Evolutionary conservation across 1,139 yeast genomes (phyloP).

Genomic region (Scheffersomyces insectosa): DNA sequence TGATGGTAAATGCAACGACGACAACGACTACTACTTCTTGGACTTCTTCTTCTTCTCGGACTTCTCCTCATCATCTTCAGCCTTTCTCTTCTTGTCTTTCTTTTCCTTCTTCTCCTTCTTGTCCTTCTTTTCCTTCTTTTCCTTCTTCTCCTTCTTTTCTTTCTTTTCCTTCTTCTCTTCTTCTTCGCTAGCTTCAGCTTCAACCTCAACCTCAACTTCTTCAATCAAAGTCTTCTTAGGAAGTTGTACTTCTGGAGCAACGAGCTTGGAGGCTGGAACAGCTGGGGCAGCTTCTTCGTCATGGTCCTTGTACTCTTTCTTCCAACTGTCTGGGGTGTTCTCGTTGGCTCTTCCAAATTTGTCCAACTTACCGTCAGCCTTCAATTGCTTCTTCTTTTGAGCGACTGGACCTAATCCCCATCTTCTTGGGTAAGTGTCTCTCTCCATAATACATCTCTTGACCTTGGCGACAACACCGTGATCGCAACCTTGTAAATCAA

Average conservation of each 20-base stretch:
- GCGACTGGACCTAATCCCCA: slow-evolving; percentile 99
- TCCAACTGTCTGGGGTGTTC: slow-evolving; percentile 93
- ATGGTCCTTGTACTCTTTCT: slow-evolving; percentile 79
- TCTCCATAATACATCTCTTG: slow-evolving; percentile 99
- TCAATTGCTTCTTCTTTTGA: slow-evolving; percentile 96
- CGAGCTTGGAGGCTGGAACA: slow-evolving; percentile 48
- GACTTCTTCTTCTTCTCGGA: slow-evolving; percentile 45
- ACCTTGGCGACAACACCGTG: slow-evolving; percentile 99
- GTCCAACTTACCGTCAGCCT: slow-evolving; percentile 96
- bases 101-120: slow-evolving; percentile 48
- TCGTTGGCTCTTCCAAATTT: slow-evolving; percentile 92
- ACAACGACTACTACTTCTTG: slow-evolving; percentile 18
- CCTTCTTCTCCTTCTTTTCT: slow-evolving; percentile 66
- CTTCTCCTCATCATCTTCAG: slow-evolving; percentile 58
- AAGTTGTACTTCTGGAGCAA: slow-evolving; percentile 52
- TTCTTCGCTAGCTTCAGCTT: slow-evolving; percentile 31
- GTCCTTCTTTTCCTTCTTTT: slow-evolving; percentile 63
- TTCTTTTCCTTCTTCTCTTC: slow-evolving; percentile 44
- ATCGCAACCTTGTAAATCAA: slow-evolving; percentile 93
- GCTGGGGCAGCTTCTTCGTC: slow-evolving; percentile 63
- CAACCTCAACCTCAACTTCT: slow-evolving; percentile 38
- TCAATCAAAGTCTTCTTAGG: slow-evolving; percentile 50
- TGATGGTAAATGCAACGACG: slow-evolving; percentile 1
- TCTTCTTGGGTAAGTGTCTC: slow-evolving; percentile 98
- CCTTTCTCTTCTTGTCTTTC: slow-evolving; percentile 50